Conservation (phyloP, 208 protist genomes). For the Trypanosoma melophagium region DNA sequence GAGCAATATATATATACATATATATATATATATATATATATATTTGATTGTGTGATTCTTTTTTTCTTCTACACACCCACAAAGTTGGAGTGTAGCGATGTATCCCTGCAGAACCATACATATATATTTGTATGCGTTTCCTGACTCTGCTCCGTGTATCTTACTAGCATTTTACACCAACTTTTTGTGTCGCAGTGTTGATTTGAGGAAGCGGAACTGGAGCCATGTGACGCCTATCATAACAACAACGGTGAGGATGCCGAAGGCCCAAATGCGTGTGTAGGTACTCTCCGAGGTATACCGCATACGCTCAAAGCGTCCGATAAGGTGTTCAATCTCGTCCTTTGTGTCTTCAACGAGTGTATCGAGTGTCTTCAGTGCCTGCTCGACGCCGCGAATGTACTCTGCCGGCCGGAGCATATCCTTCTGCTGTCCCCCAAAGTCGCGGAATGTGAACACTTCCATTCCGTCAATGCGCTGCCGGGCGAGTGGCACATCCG, state of each 20-base stretch:
- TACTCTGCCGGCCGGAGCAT: constrained; percentile 57
- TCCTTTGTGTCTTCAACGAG: constrained; percentile 8
- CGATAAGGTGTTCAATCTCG: constrained; percentile 27
- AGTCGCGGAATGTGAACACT: constrained; percentile 66
- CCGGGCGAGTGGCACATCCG: constrained; percentile 24
- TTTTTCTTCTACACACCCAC: neutral
- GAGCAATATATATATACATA: neutral
- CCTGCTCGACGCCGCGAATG: constrained; percentile 37
- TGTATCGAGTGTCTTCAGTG: constrained; percentile 24
- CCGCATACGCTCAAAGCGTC: constrained; percentile 45
- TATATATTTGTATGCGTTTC: constrained; percentile 10
- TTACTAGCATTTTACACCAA: constrained; percentile 45
- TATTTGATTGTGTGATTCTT: no score
- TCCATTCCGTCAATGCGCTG: constrained; percentile 54
- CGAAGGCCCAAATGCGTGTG: constrained; percentile 71
- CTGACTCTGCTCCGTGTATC: neutral
- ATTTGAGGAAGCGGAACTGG: constrained; percentile 72
- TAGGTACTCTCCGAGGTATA: constrained; percentile 76
- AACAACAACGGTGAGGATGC: constrained; percentile 41
- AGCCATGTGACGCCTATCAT: constrained; percentile 48
- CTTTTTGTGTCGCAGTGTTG: constrained; percentile 59
- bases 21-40: neutral
- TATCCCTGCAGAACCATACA: neutral
- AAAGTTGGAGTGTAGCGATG: neutral
- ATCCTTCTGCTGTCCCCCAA: constrained; percentile 60